These are phyloP conservation scores for Phanerodontia chrysosporium DNA, from an alignment of 768 basidiomycete genomes.

Conservation along the genomic window DNA sequence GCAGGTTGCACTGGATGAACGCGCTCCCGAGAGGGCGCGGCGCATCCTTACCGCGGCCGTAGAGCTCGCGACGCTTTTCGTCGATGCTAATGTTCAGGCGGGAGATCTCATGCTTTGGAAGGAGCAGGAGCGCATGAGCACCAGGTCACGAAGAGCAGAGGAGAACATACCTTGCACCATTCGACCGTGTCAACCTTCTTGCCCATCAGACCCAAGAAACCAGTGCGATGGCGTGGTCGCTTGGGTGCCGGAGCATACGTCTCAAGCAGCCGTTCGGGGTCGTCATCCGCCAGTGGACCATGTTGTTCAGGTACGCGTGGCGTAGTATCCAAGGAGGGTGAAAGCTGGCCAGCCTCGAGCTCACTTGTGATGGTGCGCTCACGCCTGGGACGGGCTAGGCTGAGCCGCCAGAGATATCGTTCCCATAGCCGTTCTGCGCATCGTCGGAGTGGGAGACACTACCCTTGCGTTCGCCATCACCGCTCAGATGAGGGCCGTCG, in stretches of 20 bases:
- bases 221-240: conserved; percentile 7
- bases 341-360: conserved; percentile 6
- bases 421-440: not conserved
- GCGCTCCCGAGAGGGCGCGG: conserved; percentile 47
- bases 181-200: conserved; percentile 13
- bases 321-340: not conserved
- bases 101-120: conserved; percentile 46
- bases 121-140: not conserved
- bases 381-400: not conserved
- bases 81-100: conserved; percentile 41
- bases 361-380: conserved; percentile 5
- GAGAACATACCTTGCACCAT: conserved; percentile 37
- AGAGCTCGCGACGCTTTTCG: conserved; percentile 31
- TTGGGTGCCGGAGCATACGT: conserved; percentile 3
- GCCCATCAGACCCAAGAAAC: conserved; percentile 7
- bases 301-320: not conserved
- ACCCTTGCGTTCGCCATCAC: not conserved
- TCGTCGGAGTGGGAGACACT: not conserved
- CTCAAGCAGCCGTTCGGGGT: not conserved
- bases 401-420: not conserved
- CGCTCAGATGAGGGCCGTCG: not conserved
- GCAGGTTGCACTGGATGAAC: conserved; percentile 67
- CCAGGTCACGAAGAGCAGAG: not conserved
- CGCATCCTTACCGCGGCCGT: conserved; percentile 24
- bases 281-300: not conserved